phyloP scores from a whole-genome alignment of 2,329 filamentous ascomycete genomes.

The Corynespora cassiicola region DNA sequence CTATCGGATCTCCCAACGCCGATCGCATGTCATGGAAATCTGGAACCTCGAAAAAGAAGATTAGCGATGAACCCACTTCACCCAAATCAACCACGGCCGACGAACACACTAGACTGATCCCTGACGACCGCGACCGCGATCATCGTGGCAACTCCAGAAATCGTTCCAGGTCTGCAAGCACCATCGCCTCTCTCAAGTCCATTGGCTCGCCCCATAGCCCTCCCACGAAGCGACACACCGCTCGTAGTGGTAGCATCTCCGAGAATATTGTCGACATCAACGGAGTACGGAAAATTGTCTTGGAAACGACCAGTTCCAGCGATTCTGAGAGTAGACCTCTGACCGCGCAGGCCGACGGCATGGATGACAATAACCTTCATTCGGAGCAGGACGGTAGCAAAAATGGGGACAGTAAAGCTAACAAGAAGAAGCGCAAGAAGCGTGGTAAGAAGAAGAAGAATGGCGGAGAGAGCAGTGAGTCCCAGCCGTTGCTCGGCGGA shows the following conservation, averaged over 20 bases:
- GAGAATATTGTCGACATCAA: constrained; percentile 78
- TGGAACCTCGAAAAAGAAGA: constrained; percentile 19
- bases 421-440: constrained; percentile 48
- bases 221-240: constrained; percentile 53
- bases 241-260: constrained; percentile 78
- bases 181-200: constrained; percentile 39
- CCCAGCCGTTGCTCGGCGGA: constrained; percentile 37
- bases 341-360: constrained; percentile 24
- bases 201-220: constrained; percentile 27
- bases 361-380: constrained; percentile 21
- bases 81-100: constrained; percentile 27
- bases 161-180: constrained; percentile 36
- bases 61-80: constrained; percentile 27
- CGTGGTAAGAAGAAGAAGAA: constrained; percentile 47
- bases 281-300: constrained; percentile 76
- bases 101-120: constrained; percentile 20
- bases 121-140: constrained; percentile 21
- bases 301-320: constrained; percentile 70
- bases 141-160: constrained; percentile 16
- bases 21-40: constrained; percentile 39
- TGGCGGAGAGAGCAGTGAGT: constrained; percentile 32
- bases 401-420: constrained; percentile 26
- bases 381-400: constrained; percentile 12
- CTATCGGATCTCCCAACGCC: constrained; percentile 37
- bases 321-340: constrained; percentile 43